A percentile compares a stretch with the other conserved stretches of the same genome.
These are phyloP conservation scores for Tolypocladium ophioglossoides DNA, from an alignment of 2,329 filamentous ascomycete species.

Conservation along the genomic window DNA sequence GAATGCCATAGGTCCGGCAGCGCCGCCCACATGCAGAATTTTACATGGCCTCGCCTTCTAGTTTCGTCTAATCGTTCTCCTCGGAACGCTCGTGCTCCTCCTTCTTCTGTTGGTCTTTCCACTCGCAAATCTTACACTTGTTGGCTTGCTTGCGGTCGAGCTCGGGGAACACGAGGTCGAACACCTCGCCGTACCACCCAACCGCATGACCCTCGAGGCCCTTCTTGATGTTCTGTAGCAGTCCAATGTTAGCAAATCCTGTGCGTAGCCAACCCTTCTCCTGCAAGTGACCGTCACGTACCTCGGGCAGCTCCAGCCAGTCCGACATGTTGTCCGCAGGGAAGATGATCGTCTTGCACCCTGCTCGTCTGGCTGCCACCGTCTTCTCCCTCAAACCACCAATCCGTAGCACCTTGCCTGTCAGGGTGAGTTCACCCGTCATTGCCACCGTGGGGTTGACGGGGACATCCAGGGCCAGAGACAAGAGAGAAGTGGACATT, in stretches of 20 bases:
- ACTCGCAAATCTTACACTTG: conserved; percentile 54
- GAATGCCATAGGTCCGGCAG: conserved; percentile 1
- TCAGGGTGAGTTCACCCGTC: conserved; percentile 95
- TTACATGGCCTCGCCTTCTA: not conserved
- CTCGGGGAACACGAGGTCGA: conserved; percentile 78
- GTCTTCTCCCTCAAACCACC: conserved; percentile 95
- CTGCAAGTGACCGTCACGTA: conserved; percentile 37
- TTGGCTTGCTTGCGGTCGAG: conserved; percentile 66
- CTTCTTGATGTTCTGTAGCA: conserved; percentile 84
- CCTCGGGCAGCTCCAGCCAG: conserved; percentile 94
- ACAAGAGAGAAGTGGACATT: conserved; percentile 90
- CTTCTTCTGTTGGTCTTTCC: conserved; percentile 36
- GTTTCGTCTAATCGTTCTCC: conserved; percentile 20
- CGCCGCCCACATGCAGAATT: conserved; percentile 1
- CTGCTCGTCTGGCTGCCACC: conserved; percentile 83
- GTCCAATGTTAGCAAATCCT: not conserved
- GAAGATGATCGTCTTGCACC: conserved; percentile 90
- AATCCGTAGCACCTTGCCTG: conserved; percentile 91
- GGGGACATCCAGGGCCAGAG: conserved; percentile 66
- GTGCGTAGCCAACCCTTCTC: not conserved
- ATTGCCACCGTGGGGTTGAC: conserved; percentile 86
- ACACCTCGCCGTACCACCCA: conserved; percentile 90
- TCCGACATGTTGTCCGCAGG: conserved; percentile 91
- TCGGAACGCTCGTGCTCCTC: conserved; percentile 24
- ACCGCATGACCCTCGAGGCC: conserved; percentile 87